Evolutionary conservation across 257 asterid genomes (phyloP), one percentile per base, ranked within the genome.

Genomic region (Przewalskia tangutica): DNA sequence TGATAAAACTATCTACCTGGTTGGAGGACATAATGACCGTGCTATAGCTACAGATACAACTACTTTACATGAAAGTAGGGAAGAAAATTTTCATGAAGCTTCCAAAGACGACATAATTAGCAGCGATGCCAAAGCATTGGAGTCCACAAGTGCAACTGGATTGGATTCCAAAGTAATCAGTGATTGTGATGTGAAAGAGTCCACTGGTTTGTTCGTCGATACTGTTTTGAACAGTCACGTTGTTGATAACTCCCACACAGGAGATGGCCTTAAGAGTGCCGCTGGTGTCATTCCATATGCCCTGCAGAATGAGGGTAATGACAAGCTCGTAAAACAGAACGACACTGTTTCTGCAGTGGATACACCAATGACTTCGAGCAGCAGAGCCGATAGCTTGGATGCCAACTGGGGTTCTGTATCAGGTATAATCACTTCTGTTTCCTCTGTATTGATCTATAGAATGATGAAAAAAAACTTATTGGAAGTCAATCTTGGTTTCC

Each of bases 381-480:
- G 92, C 86, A 86, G 83, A 87, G 77, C 89, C 60, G 97, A 90
- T 81, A 92, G 97, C 87, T 79, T 94, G 83, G 98, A 91, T 81
- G 98, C 86, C 12, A 91, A 91, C 87, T 89, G 93, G 92, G 98
- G 98, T 80, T 92, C 98, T 32, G 86, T 90, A 76, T 92, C 98
- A 87, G 98, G 98, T 94, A 87, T 66, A 50, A 32, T 76, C 46
- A 70, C 84, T 70, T 23, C 23, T 58, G 44, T 7, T 82, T 75
- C 70, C 77, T 81, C 27, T 59, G 32, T 63, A 23, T 79, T 12
- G 63, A 51, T 64, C 14, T 16, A 66, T 66, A 16, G 5, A 60
- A 58, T 40, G 40, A 64, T 78, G 42, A 27, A 60, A 83, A 38
- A 62, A 0, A 1, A 32, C 0, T 73, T 48, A 23, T 50, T 12